phyloP scores from a whole-genome alignment of 2,329 filamentous ascomycete species.

The Fusarium scirpi region DNA sequence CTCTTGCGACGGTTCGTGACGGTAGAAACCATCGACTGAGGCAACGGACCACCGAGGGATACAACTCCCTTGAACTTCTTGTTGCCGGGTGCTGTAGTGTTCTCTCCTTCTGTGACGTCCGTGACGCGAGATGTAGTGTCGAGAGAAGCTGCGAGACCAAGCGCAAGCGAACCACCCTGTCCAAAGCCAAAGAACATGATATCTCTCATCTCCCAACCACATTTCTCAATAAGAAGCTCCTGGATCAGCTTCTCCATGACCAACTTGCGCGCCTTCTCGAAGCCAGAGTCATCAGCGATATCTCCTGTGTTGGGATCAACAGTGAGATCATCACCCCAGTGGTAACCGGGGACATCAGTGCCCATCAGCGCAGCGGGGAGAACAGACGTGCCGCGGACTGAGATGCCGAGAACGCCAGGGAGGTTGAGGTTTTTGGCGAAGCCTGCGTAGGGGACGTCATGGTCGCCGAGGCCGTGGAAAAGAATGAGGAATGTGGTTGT shows the following conservation, averaged over 20 bases:
- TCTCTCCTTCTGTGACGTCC: conserved; percentile 48
- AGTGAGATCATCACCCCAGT: conserved; percentile 76
- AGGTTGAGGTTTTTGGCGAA: conserved; percentile 78
- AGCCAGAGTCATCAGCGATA: conserved; percentile 72
- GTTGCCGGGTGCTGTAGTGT: conserved; percentile 17
- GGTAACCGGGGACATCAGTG: conserved; percentile 55
- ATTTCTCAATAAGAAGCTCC: conserved; percentile 63
- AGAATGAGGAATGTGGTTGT: conserved; percentile 82
- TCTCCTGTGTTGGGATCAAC: conserved; percentile 64
- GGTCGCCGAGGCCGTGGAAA: conserved; percentile 87
- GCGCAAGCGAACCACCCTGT: conserved; percentile 73
- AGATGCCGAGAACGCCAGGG: conserved; percentile 81
- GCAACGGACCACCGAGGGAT: conserved; percentile 71
- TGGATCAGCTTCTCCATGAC: conserved; percentile 65
- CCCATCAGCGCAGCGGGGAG: conserved; percentile 74
- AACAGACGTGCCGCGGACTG: conserved; percentile 76
- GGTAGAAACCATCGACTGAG: conserved; percentile 62
- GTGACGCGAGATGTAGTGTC: conserved; percentile 51
- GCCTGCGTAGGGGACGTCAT: conserved; percentile 72
- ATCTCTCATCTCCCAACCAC: conserved; percentile 70
- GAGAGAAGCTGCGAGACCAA: conserved; percentile 65
- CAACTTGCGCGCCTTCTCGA: conserved; percentile 60
- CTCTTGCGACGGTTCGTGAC: conserved; percentile 64
- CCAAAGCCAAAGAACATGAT: conserved; percentile 75
- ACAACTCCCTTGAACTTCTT: conserved; percentile 66